A percentile compares a stretch with the other conserved stretches of the same genome.
Conservation (phyloP, 441 rosid species). For the Syzygium malaccense region DNA sequence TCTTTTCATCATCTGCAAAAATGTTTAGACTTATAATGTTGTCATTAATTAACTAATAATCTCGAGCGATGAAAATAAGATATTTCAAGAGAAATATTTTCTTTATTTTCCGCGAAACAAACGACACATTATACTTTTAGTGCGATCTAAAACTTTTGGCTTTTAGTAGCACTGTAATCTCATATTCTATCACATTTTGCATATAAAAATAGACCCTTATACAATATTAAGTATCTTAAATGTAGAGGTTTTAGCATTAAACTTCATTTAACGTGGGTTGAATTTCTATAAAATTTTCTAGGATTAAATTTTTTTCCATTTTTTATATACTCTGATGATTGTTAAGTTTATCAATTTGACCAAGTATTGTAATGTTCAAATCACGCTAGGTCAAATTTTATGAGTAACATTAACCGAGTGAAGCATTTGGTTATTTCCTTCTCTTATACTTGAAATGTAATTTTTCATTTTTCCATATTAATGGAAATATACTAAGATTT, state of each 20-base stretch:
- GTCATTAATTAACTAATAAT: neutral
- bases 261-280: neutral
- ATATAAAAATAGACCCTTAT: neutral
- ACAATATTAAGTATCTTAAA: neutral
- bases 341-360: neutral
- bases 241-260: neutral
- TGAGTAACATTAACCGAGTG: neutral
- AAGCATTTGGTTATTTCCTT: neutral
- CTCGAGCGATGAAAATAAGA: rapidly evolving
- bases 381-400: too few species aligned
- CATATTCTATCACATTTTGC: neutral
- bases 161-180: neutral
- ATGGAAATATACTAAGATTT: neutral
- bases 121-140: rapidly evolving
- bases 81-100: rapidly evolving
- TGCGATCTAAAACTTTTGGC: rapidly evolving
- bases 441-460: neutral
- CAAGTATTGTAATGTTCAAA: neutral
- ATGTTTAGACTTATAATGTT: neutral
- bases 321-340: neutral
- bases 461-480: neutral
- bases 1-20: neutral
- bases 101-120: rapidly evolving
- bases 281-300: neutral
- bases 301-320: neutral